A percentile compares a stretch with the other conserved stretches of the same genome.
Conservation (phyloP, 73 alveolate species). For the Tetrahymena borealis region DNA sequence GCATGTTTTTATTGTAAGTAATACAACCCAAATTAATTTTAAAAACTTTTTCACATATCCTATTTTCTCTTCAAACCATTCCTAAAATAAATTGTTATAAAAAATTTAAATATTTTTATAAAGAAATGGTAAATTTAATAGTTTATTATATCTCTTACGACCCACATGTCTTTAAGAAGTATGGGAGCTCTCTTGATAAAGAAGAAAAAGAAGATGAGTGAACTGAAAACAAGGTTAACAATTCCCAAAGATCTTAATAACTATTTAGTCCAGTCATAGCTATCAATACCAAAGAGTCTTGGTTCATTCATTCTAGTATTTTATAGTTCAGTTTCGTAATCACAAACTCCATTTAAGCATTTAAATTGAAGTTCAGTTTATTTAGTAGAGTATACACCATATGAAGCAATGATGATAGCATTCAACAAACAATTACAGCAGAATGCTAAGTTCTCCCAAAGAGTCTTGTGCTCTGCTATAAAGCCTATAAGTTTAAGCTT, state of each 20-base stretch:
- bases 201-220: slow-evolving; percentile 41
- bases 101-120: neutral
- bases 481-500: slow-evolving; percentile 15
- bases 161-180: slow-evolving; percentile 30
- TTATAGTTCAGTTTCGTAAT: neutral
- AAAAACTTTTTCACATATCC: neutral
- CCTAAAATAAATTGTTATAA: neutral
- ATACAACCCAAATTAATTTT: neutral
- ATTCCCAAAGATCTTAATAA: slow-evolving; percentile 19
- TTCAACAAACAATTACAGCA: slow-evolving; percentile 8
- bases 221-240: slow-evolving; percentile 27
- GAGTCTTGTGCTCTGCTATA: slow-evolving; percentile 32
- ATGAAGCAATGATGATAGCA: slow-evolving; percentile 11
- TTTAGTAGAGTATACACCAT: slow-evolving; percentile 2
- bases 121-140: neutral
- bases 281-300: neutral
- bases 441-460: slow-evolving; percentile 40
- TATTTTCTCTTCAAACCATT: neutral
- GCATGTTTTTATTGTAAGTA: neutral
- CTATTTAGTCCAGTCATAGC: slow-evolving; percentile 12
- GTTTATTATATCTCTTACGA: neutral
- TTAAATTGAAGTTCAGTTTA: neutral
- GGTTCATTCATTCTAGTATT: slow-evolving; percentile 20
- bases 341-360: neutral
- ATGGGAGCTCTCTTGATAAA: slow-evolving; percentile 51